A percentile compares a stretch with the other conserved stretches of the same genome.
Evolutionary conservation across 1,284 basidiomycete genomes (phyloP).

Genomic region (Trametes polyzona): DNA sequence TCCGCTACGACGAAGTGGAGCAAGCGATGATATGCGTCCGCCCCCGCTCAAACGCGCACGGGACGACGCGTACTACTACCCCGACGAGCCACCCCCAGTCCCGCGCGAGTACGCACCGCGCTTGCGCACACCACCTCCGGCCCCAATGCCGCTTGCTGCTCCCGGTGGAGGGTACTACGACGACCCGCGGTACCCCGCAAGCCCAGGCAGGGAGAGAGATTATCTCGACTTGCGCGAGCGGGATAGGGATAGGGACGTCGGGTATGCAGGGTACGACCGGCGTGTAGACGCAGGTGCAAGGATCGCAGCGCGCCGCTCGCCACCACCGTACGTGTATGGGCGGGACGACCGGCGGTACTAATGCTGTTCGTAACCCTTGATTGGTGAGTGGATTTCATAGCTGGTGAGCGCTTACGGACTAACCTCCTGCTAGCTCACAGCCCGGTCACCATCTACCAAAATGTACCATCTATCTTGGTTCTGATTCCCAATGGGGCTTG

Average conservation of each 20-base stretch:
- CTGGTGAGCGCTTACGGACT: background rate
- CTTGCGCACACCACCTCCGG: conserved; percentile 26
- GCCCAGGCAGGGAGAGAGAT: conserved; percentile 30
- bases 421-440: background rate
- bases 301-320: conserved; percentile 28
- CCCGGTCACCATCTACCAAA: background rate
- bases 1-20: conserved; percentile 27
- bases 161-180: conserved; percentile 30
- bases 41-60: conserved; percentile 36
- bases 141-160: no score
- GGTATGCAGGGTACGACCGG: conserved; percentile 31
- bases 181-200: conserved; percentile 23
- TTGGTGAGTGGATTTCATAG: conserved; percentile 9
- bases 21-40: conserved; percentile 35
- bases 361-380: conserved; percentile 17
- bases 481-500: no score
- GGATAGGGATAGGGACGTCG: no score
- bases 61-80: conserved; percentile 37
- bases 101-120: conserved; percentile 25
- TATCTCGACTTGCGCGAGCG: conserved; percentile 28
- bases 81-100: conserved; percentile 18
- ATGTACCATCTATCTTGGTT: background rate
- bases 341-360: conserved; percentile 34
- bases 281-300: conserved; percentile 19
- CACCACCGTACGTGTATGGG: conserved; percentile 31